Evolutionary conservation across 768 basidiomycete species (phyloP).

Genomic region (Mycena rebaudengoi): DNA sequence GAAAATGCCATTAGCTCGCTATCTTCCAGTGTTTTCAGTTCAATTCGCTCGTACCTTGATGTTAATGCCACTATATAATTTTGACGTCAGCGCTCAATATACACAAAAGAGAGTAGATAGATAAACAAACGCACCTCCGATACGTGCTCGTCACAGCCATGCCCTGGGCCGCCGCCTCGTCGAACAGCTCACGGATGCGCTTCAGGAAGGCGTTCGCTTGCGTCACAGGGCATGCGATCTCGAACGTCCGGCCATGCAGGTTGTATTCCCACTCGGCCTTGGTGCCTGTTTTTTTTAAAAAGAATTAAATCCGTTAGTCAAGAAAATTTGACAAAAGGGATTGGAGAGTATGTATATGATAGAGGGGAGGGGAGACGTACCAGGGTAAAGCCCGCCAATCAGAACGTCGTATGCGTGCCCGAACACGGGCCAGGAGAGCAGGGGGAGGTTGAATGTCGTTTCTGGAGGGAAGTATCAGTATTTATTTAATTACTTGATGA

Average conservation of each 20-base stretch:
- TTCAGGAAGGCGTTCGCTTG: conserved; percentile 40
- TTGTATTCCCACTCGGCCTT: conserved; percentile 48
- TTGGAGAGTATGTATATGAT: too few relatives aligned
- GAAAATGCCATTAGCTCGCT: background rate
- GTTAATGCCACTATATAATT: conserved; percentile 39
- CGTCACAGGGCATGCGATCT: conserved; percentile 44
- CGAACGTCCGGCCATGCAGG: conserved; percentile 44
- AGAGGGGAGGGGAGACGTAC: conserved; percentile 35
- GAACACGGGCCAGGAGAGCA: conserved; percentile 44
- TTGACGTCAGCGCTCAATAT: background rate
- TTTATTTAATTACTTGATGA: too few relatives aligned
- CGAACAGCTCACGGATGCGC: conserved; percentile 43
- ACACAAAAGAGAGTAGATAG: background rate
- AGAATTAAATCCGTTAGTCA: too few relatives aligned
- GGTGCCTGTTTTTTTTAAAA: too few relatives aligned
- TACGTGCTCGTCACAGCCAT: conserved; percentile 47
- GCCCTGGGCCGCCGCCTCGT: conserved; percentile 41
- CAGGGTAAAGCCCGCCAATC: conserved; percentile 46
- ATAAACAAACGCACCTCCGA: conserved; percentile 33
- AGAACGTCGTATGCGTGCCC: conserved; percentile 48
- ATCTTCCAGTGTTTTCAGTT: too few relatives aligned
- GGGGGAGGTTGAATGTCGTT: conserved; percentile 37
- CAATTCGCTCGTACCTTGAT: conserved; percentile 39
- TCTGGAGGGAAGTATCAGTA: too few relatives aligned
- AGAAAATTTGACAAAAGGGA: too few relatives aligned